Base-by-base conservation (phyloP, 805 yeast species). In the Brettanomyces nanus region DNA sequence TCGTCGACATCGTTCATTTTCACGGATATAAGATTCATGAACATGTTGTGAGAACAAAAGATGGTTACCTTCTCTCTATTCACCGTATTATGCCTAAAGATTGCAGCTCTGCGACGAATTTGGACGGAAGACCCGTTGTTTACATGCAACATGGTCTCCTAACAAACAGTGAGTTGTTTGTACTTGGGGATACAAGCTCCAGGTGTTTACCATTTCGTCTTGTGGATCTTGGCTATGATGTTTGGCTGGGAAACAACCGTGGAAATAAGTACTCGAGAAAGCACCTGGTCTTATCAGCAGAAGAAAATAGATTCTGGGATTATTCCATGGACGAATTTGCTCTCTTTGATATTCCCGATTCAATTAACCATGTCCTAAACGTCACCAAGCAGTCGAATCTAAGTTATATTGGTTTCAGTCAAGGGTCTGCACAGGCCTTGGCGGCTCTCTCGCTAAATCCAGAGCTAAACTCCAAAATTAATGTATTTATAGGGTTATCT, bases 251-350 rank as follows among this genome's bases (percentile, higher is more conserved):
- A 0, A 85, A 85, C 58, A 85, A 85, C 53, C 68, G 95, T 38
- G 95, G 95, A 11, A 90, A 89, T 61, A 90, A 89, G 63, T 89
- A 89, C 61, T 80, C 92, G 3, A 78, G 84, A 44, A 87, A 87
- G 49, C 95, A 87, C 56, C 46, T 76, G 28, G 46, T 56, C 26
- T 49, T 61, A 49, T 55, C 61, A 17, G 51, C 67, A 13, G 52
- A 58, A 26, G 61, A 64, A 3, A 60, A 61, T 18, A 63, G 66
- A 40, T 90, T 86, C 58, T 89, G 97, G 97, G 78, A 87, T 59
- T 89, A 86, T 53, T 78, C 90, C 26, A 65, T 89, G 33, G 97
- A 90, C 59, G 96, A 89, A 57, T 85, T 89, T 65, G 95, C 97
- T 0, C 63, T 84, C 44, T 84, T 76, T 54, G 97, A 89, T 57